phyloP scores from a whole-genome alignment of 2,329 filamentous ascomycete species.

The Fusarium continuum region DNA sequence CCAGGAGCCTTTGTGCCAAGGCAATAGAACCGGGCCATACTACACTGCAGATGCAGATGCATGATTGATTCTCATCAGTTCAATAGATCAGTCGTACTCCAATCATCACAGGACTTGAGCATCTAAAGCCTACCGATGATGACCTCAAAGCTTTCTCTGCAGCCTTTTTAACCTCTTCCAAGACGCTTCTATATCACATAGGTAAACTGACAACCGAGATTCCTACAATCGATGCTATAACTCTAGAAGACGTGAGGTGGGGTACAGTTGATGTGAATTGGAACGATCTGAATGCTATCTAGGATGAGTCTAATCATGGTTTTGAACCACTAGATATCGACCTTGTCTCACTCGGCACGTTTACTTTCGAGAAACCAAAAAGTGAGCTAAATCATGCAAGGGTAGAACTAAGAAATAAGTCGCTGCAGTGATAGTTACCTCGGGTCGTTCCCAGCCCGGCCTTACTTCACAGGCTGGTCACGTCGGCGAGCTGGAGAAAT shows the following conservation, averaged over 20 bases:
- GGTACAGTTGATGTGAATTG: neutral
- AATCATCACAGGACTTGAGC: constrained; percentile 6
- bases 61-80: no score
- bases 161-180: constrained; percentile 20
- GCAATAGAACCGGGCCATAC: no score
- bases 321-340: neutral
- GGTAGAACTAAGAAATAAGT: neutral
- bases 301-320: constrained; percentile 3
- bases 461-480: constrained; percentile 6
- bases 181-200: constrained; percentile 26
- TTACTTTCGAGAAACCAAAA: constrained; percentile 13
- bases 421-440: neutral
- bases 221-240: neutral
- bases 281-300: neutral
- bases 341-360: constrained; percentile 15
- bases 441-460: neutral
- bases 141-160: constrained; percentile 24
- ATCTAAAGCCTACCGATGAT: neutral
- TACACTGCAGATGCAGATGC: no score
- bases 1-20: no score
- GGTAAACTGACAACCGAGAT: constrained; percentile 14
- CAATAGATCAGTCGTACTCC: constrained; percentile 7
- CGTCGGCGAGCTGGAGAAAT: constrained; percentile 1
- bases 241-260: neutral
- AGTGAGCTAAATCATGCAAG: neutral